Conservation (phyloP, 176 grass and related monocot species). For the Aechmea fasciata region DNA sequence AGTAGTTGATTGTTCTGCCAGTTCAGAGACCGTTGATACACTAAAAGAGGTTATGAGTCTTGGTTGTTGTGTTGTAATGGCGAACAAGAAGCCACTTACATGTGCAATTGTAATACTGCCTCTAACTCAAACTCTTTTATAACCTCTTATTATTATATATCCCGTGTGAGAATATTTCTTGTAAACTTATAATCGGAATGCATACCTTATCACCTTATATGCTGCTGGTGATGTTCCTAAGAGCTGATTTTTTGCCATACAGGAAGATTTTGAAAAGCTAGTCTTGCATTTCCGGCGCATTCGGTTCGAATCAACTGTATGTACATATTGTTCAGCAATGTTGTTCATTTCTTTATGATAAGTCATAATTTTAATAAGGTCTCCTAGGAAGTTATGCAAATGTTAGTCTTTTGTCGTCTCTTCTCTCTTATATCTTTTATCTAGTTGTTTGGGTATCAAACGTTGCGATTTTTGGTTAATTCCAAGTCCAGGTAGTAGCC, state of each 20-base stretch:
- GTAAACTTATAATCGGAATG: background rate
- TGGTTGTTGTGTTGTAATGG: conserved; percentile 59
- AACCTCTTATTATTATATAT: background rate
- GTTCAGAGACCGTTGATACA: conserved; percentile 46
- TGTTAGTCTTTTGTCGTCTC: background rate
- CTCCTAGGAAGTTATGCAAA: background rate
- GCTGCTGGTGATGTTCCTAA: background rate
- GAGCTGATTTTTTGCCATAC: conserved; percentile 24
- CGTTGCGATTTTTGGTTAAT: background rate
- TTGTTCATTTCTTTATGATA: conserved; percentile 2
- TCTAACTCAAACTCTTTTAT: conserved; percentile 2
- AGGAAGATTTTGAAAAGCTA: conserved; percentile 76
- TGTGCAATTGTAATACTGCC: conserved; percentile 51
- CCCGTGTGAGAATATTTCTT: background rate
- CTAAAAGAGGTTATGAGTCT: conserved; percentile 41
- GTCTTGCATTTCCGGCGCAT: conserved; percentile 50
- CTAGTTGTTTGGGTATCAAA: background rate
- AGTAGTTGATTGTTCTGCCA: conserved; percentile 90
- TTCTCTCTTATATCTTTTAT: background rate
- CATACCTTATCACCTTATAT: background rate
- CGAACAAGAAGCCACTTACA: conserved; percentile 92
- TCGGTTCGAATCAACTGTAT: conserved; percentile 94
- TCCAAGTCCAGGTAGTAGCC: background rate
- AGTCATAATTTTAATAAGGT: conserved; percentile 4
- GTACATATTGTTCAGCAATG: conserved; percentile 10